Conservation (phyloP, 345 rosid genomes). For the Erodium maritimum region DNA sequence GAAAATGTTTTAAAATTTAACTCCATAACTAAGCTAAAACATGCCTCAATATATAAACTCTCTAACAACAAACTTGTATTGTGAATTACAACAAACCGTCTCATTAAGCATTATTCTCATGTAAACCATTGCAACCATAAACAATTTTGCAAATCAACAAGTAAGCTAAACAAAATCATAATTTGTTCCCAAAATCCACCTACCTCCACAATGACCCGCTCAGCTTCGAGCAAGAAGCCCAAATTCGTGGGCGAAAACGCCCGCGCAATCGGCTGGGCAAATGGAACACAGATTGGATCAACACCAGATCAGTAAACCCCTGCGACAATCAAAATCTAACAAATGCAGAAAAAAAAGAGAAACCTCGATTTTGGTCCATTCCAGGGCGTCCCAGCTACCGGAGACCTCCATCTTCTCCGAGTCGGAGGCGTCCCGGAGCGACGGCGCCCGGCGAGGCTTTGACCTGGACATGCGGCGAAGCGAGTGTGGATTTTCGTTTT, state of each 20-base stretch:
- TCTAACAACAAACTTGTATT: background rate
- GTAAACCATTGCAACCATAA: background rate
- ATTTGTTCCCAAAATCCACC: background rate
- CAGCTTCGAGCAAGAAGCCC: conserved; percentile 66
- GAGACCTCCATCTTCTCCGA: conserved; percentile 63
- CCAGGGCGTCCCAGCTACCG: conserved; percentile 79
- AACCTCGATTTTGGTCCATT: conserved; percentile 74
- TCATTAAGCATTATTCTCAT: background rate
- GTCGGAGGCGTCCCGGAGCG: conserved; percentile 35
- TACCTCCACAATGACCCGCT: conserved; percentile 57
- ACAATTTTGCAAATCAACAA: background rate
- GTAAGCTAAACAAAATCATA: background rate
- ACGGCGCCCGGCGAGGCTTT: conserved; percentile 31
- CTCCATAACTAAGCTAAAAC: background rate
- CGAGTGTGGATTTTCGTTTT: background rate
- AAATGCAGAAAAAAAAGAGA: conserved; percentile 5
- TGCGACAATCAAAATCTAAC: background rate
- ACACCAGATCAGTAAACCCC: conserved; percentile 3
- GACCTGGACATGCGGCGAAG: conserved; percentile 36
- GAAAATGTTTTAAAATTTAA: no score
- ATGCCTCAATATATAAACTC: background rate
- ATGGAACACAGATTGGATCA: conserved; percentile 5
- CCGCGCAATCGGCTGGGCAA: conserved; percentile 34
- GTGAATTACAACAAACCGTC: background rate
- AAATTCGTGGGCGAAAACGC: conserved; percentile 38